These are phyloP conservation scores for Hericium rajendrae DNA, from an alignment of 768 basidiomycete species.

Conservation along the genomic window DNA sequence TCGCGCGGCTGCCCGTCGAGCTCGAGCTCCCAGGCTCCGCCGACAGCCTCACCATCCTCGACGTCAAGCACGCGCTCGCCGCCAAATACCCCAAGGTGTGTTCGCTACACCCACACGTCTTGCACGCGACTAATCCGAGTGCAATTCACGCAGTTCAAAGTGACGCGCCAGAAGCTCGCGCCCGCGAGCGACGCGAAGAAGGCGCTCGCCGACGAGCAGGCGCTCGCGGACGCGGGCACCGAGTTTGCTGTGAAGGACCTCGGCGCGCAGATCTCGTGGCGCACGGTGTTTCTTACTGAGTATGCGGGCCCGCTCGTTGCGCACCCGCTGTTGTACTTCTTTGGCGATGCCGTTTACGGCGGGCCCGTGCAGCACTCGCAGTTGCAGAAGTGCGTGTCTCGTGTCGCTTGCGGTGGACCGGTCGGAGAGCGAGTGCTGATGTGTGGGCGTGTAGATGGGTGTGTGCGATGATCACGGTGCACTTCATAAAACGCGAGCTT, in stretches of 20 bases:
- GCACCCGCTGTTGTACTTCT: conserved; percentile 76
- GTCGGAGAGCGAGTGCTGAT: neutral
- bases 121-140: no score
- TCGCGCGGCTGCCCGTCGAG: conserved; percentile 43
- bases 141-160: conserved; percentile 68
- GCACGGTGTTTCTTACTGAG: conserved; percentile 86
- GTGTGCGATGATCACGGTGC: conserved; percentile 67
- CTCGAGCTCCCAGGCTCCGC: conserved; percentile 35
- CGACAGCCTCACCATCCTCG: conserved; percentile 46
- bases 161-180: conserved; percentile 64
- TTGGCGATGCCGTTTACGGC: conserved; percentile 64
- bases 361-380: conserved; percentile 59
- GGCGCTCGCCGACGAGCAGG: conserved; percentile 51
- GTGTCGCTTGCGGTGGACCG: neutral
- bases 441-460: conserved; percentile 40
- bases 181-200: conserved; percentile 50
- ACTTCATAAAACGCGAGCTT: conserved; percentile 86
- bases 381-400: conserved; percentile 56
- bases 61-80: conserved; percentile 61
- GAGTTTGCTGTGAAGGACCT: conserved; percentile 80
- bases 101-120: no score
- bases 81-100: conserved; percentile 44
- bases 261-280: conserved; percentile 84
- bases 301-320: conserved; percentile 89
- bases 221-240: conserved; percentile 49